phyloP scores from a whole-genome alignment of 176 grass and related monocot genomes.

The Guadua angustifolia region DNA sequence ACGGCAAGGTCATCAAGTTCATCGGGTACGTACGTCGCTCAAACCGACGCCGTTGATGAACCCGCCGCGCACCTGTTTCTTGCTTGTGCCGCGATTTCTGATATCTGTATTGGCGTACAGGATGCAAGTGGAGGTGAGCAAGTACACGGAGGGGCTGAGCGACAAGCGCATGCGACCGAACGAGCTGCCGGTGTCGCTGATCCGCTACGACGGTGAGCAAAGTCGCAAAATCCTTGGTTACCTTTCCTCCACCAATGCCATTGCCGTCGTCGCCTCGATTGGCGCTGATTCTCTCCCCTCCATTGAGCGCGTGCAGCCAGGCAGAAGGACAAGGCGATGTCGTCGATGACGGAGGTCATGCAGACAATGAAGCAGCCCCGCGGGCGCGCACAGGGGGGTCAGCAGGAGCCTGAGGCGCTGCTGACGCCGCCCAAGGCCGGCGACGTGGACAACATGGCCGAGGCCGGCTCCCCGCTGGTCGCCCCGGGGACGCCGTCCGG shows the following conservation, averaged over 20 bases:
- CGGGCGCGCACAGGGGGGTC: conserved; percentile 38
- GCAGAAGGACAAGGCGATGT: conserved; percentile 92
- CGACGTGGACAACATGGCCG: conserved; percentile 46
- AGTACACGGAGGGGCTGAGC: conserved; percentile 93
- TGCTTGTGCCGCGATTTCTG: conserved; percentile 6
- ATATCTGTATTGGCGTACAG: conserved; percentile 34
- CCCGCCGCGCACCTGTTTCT: background rate
- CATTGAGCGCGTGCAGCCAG: conserved; percentile 44
- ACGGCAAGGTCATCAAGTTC: conserved; percentile 91
- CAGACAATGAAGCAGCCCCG: conserved; percentile 82
- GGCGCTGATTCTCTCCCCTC: background rate
- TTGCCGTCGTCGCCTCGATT: background rate
- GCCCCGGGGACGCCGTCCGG: conserved; percentile 29
- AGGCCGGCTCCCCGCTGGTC: conserved; percentile 44
- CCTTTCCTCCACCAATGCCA: background rate
- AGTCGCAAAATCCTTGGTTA: background rate
- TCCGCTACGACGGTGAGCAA: conserved; percentile 82
- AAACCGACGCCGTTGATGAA: background rate
- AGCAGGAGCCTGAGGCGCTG: conserved; percentile 42
- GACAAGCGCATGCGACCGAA: conserved; percentile 90
- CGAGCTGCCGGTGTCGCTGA: conserved; percentile 92
- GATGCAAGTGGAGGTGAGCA: conserved; percentile 99
- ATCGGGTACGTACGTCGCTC: conserved; percentile 56
- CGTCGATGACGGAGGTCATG: conserved; percentile 88
- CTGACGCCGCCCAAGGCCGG: conserved; percentile 28